Percentiles rank a stretch among this genome's conserved stretches.
phyloP scores from a whole-genome alignment of 2,329 filamentous ascomycete genomes.

The Bisporella sp. region DNA sequence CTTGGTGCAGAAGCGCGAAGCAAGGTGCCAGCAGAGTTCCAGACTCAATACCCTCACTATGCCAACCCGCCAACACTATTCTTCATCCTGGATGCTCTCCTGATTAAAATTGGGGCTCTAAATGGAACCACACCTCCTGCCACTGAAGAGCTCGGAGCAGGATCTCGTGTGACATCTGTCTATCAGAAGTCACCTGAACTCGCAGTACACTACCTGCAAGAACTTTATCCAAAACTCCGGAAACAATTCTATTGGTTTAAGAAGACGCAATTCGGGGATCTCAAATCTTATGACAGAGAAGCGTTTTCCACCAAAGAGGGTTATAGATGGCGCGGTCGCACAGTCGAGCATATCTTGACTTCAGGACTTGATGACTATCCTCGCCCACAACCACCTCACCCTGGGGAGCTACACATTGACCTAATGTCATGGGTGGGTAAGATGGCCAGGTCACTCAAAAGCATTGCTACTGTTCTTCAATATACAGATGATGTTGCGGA shows the following conservation, averaged over 20 bases:
- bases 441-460: constrained; percentile 80
- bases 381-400: constrained; percentile 85
- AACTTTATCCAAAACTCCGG: constrained; percentile 79
- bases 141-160: constrained; percentile 36
- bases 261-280: constrained; percentile 80
- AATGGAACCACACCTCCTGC: constrained; percentile 40
- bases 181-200: constrained; percentile 51
- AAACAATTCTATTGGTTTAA: constrained; percentile 94
- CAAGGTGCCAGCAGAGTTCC: constrained; percentile 91
- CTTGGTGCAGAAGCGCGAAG: constrained; percentile 84
- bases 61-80: constrained; percentile 95
- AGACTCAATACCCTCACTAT: constrained; percentile 93
- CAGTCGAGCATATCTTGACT: constrained; percentile 78
- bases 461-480: constrained; percentile 70
- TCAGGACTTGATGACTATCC: constrained; percentile 96
- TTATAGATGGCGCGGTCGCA: constrained; percentile 92
- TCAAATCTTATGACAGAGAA: constrained; percentile 85
- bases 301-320: constrained; percentile 86
- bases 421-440: constrained; percentile 96
- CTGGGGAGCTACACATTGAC: constrained; percentile 91
- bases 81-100: constrained; percentile 76
- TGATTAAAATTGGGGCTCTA: constrained; percentile 62
- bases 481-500: constrained; percentile 69
- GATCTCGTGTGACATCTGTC: constrained; percentile 23
- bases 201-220: constrained; percentile 63